Percentiles rank a stretch among this genome's conserved stretches.
phyloP scores from a whole-genome alignment of 345 rosid species.

The Acer saccharum region DNA sequence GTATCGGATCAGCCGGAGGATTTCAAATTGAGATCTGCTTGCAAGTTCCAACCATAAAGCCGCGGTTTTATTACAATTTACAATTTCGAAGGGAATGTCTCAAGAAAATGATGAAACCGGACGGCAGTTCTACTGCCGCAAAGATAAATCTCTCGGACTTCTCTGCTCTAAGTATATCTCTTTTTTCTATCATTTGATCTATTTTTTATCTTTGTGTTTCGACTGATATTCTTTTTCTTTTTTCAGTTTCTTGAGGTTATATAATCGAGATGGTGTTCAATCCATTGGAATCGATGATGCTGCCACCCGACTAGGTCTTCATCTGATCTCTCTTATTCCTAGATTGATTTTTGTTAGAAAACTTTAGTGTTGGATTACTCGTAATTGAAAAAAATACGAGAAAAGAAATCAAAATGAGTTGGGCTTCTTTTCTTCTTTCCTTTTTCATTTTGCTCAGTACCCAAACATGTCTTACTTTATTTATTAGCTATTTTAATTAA shows the following conservation, averaged over 20 bases:
- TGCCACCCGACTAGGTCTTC: conserved; percentile 56
- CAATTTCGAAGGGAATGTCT: conserved; percentile 22
- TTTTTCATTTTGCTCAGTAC: neutral
- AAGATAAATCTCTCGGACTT: conserved; percentile 80
- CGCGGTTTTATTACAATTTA: too few relatives aligned
- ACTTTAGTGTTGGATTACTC: too few relatives aligned
- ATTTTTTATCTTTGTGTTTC: neutral
- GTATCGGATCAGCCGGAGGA: too few relatives aligned
- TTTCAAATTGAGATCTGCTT: too few relatives aligned
- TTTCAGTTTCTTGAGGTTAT: conserved; percentile 58
- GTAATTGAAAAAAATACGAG: too few relatives aligned
- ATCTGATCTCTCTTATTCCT: neutral
- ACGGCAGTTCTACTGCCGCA: conserved; percentile 57
- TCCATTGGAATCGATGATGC: conserved; percentile 82
- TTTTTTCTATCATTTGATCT: neutral
- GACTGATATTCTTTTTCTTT: neutral
- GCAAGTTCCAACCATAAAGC: too few relatives aligned
- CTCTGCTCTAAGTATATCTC: conserved; percentile 58
- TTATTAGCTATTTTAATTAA: neutral
- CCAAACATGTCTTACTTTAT: conserved; percentile 4
- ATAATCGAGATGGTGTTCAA: conserved; percentile 47
- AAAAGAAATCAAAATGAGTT: neutral
- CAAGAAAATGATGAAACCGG: conserved; percentile 44
- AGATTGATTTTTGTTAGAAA: too few relatives aligned
- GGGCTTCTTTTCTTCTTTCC: neutral